These are phyloP conservation scores for Petunia axillaris DNA, from an alignment of 257 asterid species.

Conservation along the genomic window DNA sequence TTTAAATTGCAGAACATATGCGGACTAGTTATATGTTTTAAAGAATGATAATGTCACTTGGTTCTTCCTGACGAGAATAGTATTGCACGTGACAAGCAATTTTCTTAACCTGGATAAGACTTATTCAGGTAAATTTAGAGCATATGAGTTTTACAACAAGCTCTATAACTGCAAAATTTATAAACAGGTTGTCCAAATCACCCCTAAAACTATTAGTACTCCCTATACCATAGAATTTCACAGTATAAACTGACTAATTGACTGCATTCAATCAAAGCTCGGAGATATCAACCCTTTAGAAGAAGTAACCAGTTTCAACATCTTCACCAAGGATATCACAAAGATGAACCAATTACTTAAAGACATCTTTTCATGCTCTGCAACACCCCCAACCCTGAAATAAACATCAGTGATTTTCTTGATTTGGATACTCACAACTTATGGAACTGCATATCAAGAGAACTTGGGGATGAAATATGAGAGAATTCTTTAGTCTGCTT, in stretches of 20 bases:
- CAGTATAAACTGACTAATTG: not conserved
- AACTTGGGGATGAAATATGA: conserved; percentile 54
- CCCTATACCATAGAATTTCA: not conserved
- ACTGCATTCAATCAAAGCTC: not conserved
- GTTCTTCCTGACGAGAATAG: not conserved
- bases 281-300: not conserved
- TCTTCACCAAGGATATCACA: not conserved
- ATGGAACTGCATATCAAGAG: conserved; percentile 65
- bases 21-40: not conserved
- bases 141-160: not conserved
- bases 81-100: not conserved
- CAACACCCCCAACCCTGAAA: not conserved
- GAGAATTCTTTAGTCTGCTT: conserved; percentile 48
- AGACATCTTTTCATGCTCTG: not conserved
- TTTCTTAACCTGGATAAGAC: conserved; percentile 1
- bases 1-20: not conserved
- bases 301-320: not conserved
- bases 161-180: not conserved
- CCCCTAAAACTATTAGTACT: not conserved
- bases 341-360: not conserved
- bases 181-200: not conserved
- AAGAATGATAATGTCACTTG: not conserved
- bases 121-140: not conserved
- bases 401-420: not conserved
- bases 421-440: conserved; percentile 59